Conservation (phyloP, 225 moss, liverwort and hornwort genomes). For the Bryum argenteum region DNA sequence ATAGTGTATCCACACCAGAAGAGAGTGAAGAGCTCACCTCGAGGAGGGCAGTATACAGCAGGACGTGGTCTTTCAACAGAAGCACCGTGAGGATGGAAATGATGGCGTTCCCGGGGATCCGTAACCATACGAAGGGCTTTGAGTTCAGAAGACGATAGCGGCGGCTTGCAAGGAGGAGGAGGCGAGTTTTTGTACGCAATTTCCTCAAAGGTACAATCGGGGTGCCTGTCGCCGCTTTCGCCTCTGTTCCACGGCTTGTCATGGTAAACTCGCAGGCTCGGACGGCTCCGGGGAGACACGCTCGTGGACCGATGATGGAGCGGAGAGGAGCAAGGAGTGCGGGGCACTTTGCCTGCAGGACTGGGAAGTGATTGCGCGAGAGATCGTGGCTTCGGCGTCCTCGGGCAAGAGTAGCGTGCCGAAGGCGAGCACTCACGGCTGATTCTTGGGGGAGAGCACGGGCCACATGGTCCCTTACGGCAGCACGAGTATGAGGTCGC, state of each 20-base stretch:
- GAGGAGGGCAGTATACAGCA: background rate
- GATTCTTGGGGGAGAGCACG: constrained; percentile 19
- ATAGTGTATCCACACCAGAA: background rate
- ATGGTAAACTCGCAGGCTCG: constrained; percentile 11
- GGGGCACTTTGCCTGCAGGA: background rate
- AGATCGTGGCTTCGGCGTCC: background rate
- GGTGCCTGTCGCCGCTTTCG: constrained; percentile 6
- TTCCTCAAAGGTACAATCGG: constrained; percentile 21
- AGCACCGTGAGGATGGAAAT: constrained; percentile 16
- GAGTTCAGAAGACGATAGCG: background rate
- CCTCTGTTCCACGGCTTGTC: constrained; percentile 26
- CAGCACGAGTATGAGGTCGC: constrained; percentile 23
- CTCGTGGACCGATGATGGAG: constrained; percentile 14
- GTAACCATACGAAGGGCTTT: background rate
- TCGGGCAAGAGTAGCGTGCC: constrained; percentile 29
- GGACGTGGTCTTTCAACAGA: constrained; percentile 2
- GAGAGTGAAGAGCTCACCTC: constrained; percentile 2
- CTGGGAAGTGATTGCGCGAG: background rate
- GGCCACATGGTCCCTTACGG: background rate
- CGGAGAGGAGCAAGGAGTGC: constrained; percentile 30
- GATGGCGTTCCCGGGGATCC: constrained; percentile 5
- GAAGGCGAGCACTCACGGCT: constrained; percentile 26
- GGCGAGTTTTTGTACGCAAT: constrained; percentile 13
- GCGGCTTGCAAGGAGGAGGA: background rate
- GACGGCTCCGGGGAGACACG: constrained; percentile 20